Conservation (phyloP, 805 yeast genomes). For the Metschnikowia cerradonensis region DNA sequence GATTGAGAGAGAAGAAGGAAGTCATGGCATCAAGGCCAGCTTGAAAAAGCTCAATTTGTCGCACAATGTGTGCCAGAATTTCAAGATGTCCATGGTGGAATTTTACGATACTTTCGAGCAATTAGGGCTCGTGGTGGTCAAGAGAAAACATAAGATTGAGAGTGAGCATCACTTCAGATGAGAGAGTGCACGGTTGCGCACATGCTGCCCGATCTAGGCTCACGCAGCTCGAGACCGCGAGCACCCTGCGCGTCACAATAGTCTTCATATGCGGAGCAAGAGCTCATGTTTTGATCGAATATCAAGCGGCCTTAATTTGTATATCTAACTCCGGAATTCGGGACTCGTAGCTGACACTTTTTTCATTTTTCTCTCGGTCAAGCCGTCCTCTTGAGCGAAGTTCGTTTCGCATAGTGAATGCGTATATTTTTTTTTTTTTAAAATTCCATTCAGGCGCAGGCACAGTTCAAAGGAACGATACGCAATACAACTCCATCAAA, state of each 20-base stretch:
- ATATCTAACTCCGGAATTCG: background rate
- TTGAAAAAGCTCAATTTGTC: constrained; percentile 20
- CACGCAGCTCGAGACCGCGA: background rate
- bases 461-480: background rate
- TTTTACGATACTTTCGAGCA: constrained; percentile 24
- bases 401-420: background rate
- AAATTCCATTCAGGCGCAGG: background rate
- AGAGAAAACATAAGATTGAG: constrained; percentile 25
- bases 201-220: background rate
- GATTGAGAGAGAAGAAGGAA: constrained; percentile 1
- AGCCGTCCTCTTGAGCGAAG: background rate
- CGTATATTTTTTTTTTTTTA: background rate
- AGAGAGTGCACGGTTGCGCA: background rate
- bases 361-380: background rate
- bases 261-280: background rate
- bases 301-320: background rate
- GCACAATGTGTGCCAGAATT: constrained; percentile 14
- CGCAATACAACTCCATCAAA: background rate
- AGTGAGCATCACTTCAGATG: constrained; percentile 21
- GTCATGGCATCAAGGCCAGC: constrained; percentile 1
- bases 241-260: background rate
- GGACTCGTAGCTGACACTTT: background rate
- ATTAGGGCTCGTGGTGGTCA: constrained; percentile 19
- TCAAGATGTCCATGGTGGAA: constrained; percentile 14
- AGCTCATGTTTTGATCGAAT: background rate